Conservation (phyloP, 2,329 filamentous ascomycete species). For the Aquanectria penicillioides region DNA sequence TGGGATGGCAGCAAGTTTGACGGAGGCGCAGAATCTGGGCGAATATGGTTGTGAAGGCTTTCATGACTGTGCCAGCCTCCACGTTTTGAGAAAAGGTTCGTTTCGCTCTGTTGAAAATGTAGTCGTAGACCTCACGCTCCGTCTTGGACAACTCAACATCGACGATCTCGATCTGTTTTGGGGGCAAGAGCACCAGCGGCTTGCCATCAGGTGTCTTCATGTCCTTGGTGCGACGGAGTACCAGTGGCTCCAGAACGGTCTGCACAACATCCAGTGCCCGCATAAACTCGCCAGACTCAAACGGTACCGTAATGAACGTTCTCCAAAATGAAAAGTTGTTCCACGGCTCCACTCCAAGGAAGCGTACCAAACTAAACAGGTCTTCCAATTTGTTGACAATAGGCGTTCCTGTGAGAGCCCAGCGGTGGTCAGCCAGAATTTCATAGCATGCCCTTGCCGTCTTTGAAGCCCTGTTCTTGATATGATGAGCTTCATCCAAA, state of each 20-base stretch:
- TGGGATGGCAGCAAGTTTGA: slow-evolving; percentile 93
- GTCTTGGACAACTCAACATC: slow-evolving; percentile 85
- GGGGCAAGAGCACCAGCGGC: slow-evolving; percentile 81
- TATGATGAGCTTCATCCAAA: slow-evolving; percentile 92
- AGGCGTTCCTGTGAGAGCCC: slow-evolving; percentile 93
- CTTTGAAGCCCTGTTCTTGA: slow-evolving; percentile 91
- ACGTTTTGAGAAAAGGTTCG: slow-evolving; percentile 86
- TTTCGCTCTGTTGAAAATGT: slow-evolving; percentile 86
- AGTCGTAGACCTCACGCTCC: slow-evolving; percentile 91
- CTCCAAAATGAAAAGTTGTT: slow-evolving; percentile 99
- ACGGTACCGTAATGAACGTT: slow-evolving; percentile 97
- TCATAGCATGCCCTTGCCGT: slow-evolving; percentile 96
- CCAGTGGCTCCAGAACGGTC: slow-evolving; percentile 94
- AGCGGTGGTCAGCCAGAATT: slow-evolving; percentile 84
- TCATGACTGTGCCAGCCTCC: slow-evolving; percentile 91
- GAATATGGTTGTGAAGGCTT: slow-evolving; percentile 96
- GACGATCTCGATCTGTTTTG: slow-evolving; percentile 85
- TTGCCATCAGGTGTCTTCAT: slow-evolving; percentile 93
- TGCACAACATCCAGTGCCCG: slow-evolving; percentile 96
- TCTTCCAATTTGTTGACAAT: slow-evolving; percentile 97
- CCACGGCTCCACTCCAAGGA: slow-evolving; percentile 95
- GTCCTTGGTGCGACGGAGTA: slow-evolving; percentile 93
- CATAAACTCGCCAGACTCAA: slow-evolving; percentile 94
- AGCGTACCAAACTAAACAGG: slow-evolving; percentile 90
- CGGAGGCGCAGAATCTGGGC: slow-evolving; percentile 93